Percentiles rank a stretch among this genome's conserved stretches.
Evolutionary conservation across 805 yeast genomes (phyloP).

Genomic region (Wickerhamiella occidentalis): DNA sequence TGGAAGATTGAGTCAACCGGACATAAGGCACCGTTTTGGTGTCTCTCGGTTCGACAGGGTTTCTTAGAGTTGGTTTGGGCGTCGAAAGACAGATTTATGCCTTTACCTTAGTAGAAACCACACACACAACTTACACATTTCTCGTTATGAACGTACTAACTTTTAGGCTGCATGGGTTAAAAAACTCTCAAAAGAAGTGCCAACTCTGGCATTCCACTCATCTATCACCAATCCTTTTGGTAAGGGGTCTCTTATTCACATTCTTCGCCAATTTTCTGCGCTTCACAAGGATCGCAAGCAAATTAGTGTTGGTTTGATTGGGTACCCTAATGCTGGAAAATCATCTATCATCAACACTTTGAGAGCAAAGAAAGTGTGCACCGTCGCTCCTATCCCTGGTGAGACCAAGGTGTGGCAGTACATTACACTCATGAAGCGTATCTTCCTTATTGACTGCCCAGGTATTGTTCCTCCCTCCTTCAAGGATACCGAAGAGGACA

Average conservation of each 20-base stretch:
- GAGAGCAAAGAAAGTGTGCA: conserved; percentile 89
- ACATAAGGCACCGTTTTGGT: conserved; percentile 41
- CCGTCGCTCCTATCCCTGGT: conserved; percentile 97
- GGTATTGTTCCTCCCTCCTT: conserved; percentile 96
- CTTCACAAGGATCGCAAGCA: conserved; percentile 89
- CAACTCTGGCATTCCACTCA: conserved; percentile 96
- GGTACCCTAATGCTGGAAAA: conserved; percentile 97
- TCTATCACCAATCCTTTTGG: conserved; percentile 96
- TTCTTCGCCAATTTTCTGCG: conserved; percentile 82
- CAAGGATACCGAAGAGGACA: conserved; percentile 83
- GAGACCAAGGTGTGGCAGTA: conserved; percentile 99
- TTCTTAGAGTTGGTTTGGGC: conserved; percentile 74
- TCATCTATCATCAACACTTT: conserved; percentile 90
- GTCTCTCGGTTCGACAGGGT: conserved; percentile 34
- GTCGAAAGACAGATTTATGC: conserved; percentile 20
- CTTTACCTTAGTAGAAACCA: conserved; percentile 80
- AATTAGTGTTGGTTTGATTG: conserved; percentile 93
- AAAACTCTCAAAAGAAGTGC: conserved; percentile 78
- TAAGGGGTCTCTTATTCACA: conserved; percentile 89
- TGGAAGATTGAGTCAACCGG: conserved; percentile 73
- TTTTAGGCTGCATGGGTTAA: conserved; percentile 96
- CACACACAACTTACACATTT: conserved; percentile 35
- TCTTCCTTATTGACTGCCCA: conserved; percentile 93
- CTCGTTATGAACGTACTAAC: conserved; percentile 27
- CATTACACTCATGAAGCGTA: conserved; percentile 90